These are phyloP conservation scores for Globisporangium spiculum DNA, from an alignment of 352 stramenopile genomes.

Conservation along the genomic window DNA sequence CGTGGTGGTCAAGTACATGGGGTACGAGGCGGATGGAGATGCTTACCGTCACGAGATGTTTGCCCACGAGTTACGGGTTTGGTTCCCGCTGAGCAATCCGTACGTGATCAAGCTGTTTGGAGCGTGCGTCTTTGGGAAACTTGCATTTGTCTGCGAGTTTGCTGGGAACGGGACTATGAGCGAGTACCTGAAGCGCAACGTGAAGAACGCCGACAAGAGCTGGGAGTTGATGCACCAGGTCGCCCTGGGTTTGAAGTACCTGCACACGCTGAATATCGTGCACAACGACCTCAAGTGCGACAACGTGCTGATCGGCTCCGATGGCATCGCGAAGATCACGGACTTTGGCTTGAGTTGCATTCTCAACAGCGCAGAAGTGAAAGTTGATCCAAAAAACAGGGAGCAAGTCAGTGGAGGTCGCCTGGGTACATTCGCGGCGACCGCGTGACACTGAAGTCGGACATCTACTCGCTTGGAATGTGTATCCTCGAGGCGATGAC, in stretches of 20 bases:
- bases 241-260: not conserved
- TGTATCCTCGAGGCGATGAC: not conserved
- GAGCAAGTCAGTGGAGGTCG: not conserved
- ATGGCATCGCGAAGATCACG: not conserved
- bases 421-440: conserved; percentile 1
- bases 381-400: not conserved
- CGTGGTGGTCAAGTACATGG: conserved; percentile 5
- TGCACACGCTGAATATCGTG: not conserved
- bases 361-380: conserved; percentile 7
- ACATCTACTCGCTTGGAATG: conserved; percentile 1
- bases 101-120: conserved; percentile 23
- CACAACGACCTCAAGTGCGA: conserved; percentile 13
- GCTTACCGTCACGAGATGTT: not conserved
- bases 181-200: not conserved
- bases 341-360: conserved; percentile 14
- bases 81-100: conserved; percentile 20
- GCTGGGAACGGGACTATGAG: not conserved
- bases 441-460: not conserved
- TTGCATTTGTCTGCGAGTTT: conserved; percentile 21
- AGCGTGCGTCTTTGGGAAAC: conserved; percentile 20
- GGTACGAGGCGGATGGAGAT: not conserved
- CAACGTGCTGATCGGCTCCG: not conserved
- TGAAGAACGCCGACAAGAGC: not conserved
- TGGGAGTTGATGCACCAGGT: not conserved
- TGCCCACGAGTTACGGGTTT: conserved; percentile 19